These are phyloP conservation scores for Triticum dicoccoides DNA, from an alignment of 176 grass and related monocot genomes.

Conservation along the genomic window DNA sequence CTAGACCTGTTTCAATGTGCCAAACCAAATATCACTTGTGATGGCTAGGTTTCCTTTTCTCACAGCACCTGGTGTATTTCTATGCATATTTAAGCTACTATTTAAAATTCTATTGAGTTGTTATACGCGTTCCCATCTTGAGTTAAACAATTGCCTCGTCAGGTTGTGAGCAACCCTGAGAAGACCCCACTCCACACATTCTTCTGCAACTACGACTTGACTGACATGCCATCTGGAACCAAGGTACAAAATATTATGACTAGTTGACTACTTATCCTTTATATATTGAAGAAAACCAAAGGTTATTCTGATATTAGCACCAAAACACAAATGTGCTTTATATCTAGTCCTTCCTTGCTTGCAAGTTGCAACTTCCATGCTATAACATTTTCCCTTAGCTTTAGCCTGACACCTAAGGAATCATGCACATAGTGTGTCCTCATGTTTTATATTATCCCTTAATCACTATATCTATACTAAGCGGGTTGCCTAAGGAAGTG, in stretches of 20 bases:
- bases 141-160: constrained; percentile 9
- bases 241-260: constrained; percentile 53
- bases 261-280: neutral
- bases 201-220: constrained; percentile 97
- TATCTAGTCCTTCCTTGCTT: neutral
- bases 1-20: neutral
- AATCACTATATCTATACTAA: neutral
- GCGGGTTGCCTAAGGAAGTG: neutral
- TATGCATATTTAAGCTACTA: neutral
- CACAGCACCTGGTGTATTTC: neutral
- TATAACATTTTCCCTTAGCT: neutral
- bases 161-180: constrained; percentile 98
- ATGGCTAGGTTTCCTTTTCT: neutral
- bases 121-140: neutral
- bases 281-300: constrained; percentile 3
- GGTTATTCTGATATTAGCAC: neutral
- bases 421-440: neutral
- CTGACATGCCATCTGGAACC: constrained; percentile 94
- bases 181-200: constrained; percentile 97
- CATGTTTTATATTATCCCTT: neutral
- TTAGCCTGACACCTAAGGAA: constrained; percentile 6
- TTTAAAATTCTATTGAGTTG: neutral
- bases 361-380: neutral
- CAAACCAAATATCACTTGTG: neutral
- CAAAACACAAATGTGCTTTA: neutral